Evolutionary conservation across 1,284 basidiomycete species (phyloP).

Genomic region (Apiotrichum domesticum): DNA sequence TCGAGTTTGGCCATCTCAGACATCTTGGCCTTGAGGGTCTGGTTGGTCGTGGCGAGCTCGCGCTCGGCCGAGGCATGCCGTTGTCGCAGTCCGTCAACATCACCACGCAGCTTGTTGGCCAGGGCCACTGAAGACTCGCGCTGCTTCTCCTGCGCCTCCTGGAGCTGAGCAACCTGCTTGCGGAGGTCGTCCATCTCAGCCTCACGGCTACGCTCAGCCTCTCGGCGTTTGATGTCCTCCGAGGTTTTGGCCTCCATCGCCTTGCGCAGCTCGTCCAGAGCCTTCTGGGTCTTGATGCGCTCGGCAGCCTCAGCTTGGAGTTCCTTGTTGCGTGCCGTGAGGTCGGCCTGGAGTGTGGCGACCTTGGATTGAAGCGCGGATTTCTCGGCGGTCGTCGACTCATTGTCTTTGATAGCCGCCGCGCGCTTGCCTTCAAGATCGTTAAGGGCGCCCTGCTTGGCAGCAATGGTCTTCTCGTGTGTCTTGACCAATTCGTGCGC

Average conservation of each 20-base stretch:
- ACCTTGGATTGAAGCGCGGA: slow-evolving; percentile 63
- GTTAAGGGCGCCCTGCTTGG: slow-evolving; percentile 67
- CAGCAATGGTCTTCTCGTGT: slow-evolving; percentile 66
- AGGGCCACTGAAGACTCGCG: slow-evolving; percentile 24
- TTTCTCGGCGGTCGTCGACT: slow-evolving; percentile 44
- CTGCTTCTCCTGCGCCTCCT: slow-evolving; percentile 34
- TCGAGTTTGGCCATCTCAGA: slow-evolving; percentile 53
- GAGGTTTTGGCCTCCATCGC: slow-evolving; percentile 77
- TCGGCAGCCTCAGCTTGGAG: slow-evolving; percentile 53
- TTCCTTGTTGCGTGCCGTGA: slow-evolving; percentile 61
- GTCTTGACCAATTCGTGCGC: slow-evolving; percentile 45
- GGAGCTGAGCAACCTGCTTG: slow-evolving; percentile 52
- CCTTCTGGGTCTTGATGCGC: slow-evolving; percentile 64
- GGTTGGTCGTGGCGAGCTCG: slow-evolving; percentile 55
- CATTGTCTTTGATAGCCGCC: slow-evolving; percentile 44
- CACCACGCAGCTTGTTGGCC: slow-evolving; percentile 43
- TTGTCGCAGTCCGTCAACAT: slow-evolving; percentile 47
- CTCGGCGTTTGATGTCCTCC: slow-evolving; percentile 74
- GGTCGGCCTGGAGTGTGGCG: slow-evolving; percentile 62
- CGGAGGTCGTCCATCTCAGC: slow-evolving; percentile 72
- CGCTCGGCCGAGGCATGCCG: slow-evolving; percentile 51
- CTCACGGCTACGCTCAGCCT: slow-evolving; percentile 82
- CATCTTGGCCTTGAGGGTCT: slow-evolving; percentile 54
- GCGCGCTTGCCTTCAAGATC: slow-evolving; percentile 59
- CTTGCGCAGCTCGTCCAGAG: slow-evolving; percentile 77